Base-by-base conservation (phyloP, 805 yeast genomes). In the Kazachstania bromeliacearum region DNA sequence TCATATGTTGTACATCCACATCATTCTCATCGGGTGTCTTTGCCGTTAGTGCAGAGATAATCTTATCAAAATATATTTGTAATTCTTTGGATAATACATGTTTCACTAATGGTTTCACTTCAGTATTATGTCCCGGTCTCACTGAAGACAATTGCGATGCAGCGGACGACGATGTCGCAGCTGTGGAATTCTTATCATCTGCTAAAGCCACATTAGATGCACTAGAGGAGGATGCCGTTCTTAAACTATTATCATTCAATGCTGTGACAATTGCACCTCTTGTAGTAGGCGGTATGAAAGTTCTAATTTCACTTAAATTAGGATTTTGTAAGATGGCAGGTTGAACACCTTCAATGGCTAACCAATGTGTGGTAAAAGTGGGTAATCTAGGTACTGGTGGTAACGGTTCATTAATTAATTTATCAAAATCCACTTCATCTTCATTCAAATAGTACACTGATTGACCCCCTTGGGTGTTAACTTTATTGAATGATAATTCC, bases 271-370 rank as follows among this genome's bases (percentile, higher is more conserved):
- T 82, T 3, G 96, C 85, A 26, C 96, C 97, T 48, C 96, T 71
- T 29, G 77, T 69, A 20, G 76, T 67, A 4, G 95, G 85, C 14
- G 94, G 83, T 38, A 85, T 63, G 23, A 75, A 72, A 9, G 53
- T 40, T 54, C 78, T 77, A 43, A 89, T 79, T 47, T 88, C 96
- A 34, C 76, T 69, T 34, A 79, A 71, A 14, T 65, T 57, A 17
- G 99, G 99, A 62, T 92, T 92, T 61, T 94, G 98, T 2, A 96
- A 94, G 37, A 92, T 89, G 22, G 92, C 79, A 1, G 99, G 98
- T 55, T 92, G 99, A 7, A 92, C 95, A 39, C 99, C 99, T 60
- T 92, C 99, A 36, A 92, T 84, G 0, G 98, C 97, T 22, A 94
- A 68, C 97, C 98, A 89, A 57, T 83, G 94, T 5, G 96, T 94